Evolutionary conservation across 2,329 filamentous ascomycete species (phyloP), one percentile per base, ranked within the genome.

Genomic region (Penicillium sp.): DNA sequence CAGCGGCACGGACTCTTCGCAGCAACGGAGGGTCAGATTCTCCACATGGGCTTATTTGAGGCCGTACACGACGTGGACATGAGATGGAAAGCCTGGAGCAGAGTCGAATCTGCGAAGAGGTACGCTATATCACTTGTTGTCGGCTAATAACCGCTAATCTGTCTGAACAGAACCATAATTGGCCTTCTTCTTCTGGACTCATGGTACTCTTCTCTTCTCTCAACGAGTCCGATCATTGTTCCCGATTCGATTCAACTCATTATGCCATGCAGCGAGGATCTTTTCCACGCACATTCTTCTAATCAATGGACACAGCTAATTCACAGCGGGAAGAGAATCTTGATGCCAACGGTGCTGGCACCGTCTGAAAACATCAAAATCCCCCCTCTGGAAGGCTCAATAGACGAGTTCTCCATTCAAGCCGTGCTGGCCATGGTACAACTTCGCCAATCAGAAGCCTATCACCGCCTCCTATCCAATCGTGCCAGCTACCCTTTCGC

Each of bases 31-130:
- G 64, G 68, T 7, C 65, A 68, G 41, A 55, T 62, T 10, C 56
- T 71, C 2, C 64, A 69, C 26, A 63, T 62, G 42, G 57, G 58
- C 13, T 52, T 75, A 3, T 67, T 74, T 15, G 69, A 72, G 17
- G 45, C 52, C 4, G 62, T 73, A 5, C 56, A 67, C 10, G 68
- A 73, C 45, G 62, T 70, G 21, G 70, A 75, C 33, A 57, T 63
- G 16, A 60, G 67, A 48, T 78, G 75, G 75, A 74, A 71, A 48
- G 69, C 71, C 2, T 78, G 75, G 75, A 67, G 69, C 45, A 70
- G 72, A 33, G 65, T 77, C 6, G 75, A 78, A 54, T 75, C 72
- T 32, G 65, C 64, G 0, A 77, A 77, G 51, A 64, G 73, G 62
- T 62, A 45, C 31, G 50, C 33, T 25, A 9, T 16, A n/a, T 14